These are phyloP conservation scores for Cordyceps pruinosa DNA, from an alignment of 2,329 filamentous ascomycete genomes.

Conservation along the genomic window DNA sequence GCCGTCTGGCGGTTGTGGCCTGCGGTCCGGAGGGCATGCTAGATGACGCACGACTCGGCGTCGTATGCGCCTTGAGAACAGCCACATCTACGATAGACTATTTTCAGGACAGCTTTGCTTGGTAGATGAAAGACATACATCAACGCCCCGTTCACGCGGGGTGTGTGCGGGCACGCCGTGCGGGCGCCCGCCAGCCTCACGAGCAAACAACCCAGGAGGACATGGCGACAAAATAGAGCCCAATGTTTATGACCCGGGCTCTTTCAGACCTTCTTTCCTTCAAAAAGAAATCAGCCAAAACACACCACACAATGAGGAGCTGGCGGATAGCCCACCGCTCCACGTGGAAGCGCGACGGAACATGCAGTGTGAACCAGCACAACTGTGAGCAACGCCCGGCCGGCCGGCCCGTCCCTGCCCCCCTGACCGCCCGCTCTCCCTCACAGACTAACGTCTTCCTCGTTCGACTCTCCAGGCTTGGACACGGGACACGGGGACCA, in stretches of 20 bases:
- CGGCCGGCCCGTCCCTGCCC: background rate
- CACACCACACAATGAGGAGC: background rate
- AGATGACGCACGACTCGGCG: conserved; percentile 33
- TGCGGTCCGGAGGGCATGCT: conserved; percentile 40
- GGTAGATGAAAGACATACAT: conserved; percentile 22
- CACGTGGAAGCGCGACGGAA: background rate
- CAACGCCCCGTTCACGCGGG: background rate
- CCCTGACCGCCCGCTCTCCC: background rate
- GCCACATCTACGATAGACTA: conserved; percentile 29
- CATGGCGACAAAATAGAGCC: too few species aligned
- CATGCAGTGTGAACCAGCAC: conserved; percentile 2
- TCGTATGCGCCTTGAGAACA: conserved; percentile 23
- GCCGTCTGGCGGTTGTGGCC: conserved; percentile 33
- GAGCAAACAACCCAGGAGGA: background rate
- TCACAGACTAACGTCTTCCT: background rate
- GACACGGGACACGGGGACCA: conserved; percentile 31
- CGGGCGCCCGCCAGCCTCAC: background rate
- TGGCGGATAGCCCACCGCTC: background rate
- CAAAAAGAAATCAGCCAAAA: background rate
- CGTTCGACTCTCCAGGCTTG: conserved; percentile 26
- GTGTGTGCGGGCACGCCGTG: background rate
- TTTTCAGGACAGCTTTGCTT: conserved; percentile 38
- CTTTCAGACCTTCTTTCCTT: too few species aligned
- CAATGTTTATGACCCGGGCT: too few species aligned
- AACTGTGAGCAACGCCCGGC: background rate